These are phyloP conservation scores for Postia placenta DNA, from an alignment of 768 basidiomycete genomes.

Conservation along the genomic window DNA sequence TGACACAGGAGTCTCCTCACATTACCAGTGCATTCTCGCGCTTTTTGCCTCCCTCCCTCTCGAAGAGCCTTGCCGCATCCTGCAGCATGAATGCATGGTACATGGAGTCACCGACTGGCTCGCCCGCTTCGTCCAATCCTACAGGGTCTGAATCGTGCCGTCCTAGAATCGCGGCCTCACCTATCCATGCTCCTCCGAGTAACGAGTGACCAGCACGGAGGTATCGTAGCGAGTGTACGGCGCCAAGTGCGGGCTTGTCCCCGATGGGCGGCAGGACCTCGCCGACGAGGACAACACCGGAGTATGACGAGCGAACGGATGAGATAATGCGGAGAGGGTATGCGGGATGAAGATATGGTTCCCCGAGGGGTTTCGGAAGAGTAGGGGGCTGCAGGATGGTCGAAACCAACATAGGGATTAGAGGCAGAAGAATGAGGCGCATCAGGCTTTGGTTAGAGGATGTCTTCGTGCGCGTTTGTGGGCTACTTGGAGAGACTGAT, in stretches of 20 bases:
- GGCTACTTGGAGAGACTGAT: background rate
- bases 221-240: conserved; percentile 26
- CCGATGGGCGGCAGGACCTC: conserved; percentile 44
- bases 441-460: background rate
- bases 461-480: no score
- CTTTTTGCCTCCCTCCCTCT: conserved; percentile 38
- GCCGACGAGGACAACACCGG: conserved; percentile 79
- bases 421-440: conserved; percentile 14
- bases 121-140: conserved; percentile 45
- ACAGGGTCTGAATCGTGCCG: conserved; percentile 21
- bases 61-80: conserved; percentile 72
- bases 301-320: conserved; percentile 55
- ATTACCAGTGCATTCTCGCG: conserved; percentile 58
- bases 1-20: conserved; percentile 35
- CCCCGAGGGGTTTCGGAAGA: conserved; percentile 45
- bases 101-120: conserved; percentile 66
- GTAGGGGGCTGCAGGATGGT: conserved; percentile 46
- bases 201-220: conserved; percentile 51
- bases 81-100: conserved; percentile 84
- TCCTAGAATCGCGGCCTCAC: conserved; percentile 33
- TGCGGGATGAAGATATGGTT: conserved; percentile 45
- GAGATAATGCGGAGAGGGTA: conserved; percentile 63
- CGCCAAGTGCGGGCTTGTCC: conserved; percentile 1
- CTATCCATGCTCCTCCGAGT: conserved; percentile 75
- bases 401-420: conserved; percentile 29